phyloP scores from a whole-genome alignment of 2,329 filamentous ascomycete genomes.

The Neocucurbitaria cava region DNA sequence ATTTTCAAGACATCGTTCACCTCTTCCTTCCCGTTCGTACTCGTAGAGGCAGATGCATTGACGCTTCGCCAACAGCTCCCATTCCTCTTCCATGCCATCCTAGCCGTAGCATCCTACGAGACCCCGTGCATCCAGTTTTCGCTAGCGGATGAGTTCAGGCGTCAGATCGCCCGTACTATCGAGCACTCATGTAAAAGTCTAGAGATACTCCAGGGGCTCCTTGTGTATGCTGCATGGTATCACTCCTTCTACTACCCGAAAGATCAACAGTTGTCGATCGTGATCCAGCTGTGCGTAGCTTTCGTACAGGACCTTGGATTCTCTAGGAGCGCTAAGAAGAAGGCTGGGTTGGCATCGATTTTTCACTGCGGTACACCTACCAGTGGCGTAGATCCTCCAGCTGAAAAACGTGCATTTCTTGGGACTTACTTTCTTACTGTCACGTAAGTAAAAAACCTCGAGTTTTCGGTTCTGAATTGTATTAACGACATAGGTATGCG shows the following conservation, averaged over 20 bases:
- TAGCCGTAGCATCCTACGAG: slow-evolving; percentile 34
- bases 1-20: background rate
- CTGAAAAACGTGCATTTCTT: slow-evolving; percentile 25
- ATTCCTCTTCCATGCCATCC: slow-evolving; percentile 45
- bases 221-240: slow-evolving; percentile 49
- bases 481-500: slow-evolving; percentile 20
- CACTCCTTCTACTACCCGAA: slow-evolving; percentile 37
- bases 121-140: slow-evolving; percentile 28
- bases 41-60: slow-evolving; percentile 15
- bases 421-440: slow-evolving; percentile 24
- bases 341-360: too few species aligned
- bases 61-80: slow-evolving; percentile 31
- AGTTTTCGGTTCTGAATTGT: background rate
- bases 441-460: slow-evolving; percentile 15
- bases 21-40: slow-evolving; percentile 31
- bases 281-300: slow-evolving; percentile 48
- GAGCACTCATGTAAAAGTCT: slow-evolving; percentile 43
- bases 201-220: slow-evolving; percentile 50
- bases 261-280: slow-evolving; percentile 40
- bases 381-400: background rate
- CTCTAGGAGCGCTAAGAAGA: slow-evolving; percentile 6
- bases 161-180: slow-evolving; percentile 40
- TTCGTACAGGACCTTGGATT: slow-evolving; percentile 45
- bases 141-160: slow-evolving; percentile 34
- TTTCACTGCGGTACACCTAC: too few species aligned